Evolutionary conservation across 2,329 filamentous ascomycete genomes (phyloP).

Genomic region (Botrytis tulipae): DNA sequence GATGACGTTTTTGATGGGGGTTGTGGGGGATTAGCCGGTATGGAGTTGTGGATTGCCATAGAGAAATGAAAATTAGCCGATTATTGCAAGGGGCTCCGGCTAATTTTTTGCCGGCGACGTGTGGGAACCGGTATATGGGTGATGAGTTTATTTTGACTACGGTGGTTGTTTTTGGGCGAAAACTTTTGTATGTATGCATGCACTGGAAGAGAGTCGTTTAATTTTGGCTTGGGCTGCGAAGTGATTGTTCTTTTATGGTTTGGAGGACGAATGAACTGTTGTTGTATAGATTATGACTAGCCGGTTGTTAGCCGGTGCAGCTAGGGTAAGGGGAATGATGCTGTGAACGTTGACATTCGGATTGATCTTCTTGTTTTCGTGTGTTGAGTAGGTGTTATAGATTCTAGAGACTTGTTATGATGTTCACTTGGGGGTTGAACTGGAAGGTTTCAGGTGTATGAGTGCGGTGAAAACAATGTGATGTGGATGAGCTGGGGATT

Average conservation of each 20-base stretch:
- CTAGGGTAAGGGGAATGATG: background rate
- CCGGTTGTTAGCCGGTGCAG: background rate
- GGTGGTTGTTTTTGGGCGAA: background rate
- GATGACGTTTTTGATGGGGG: background rate
- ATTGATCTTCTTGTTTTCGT: background rate
- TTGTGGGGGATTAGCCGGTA: constrained; percentile 6
- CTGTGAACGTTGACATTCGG: background rate
- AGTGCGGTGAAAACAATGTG: background rate
- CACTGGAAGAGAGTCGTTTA: background rate
- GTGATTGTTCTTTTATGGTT: background rate
- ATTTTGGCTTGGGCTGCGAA: background rate
- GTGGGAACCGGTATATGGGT: background rate
- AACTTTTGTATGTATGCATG: background rate
- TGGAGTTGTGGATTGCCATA: background rate
- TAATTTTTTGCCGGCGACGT: background rate
- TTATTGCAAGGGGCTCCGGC: background rate
- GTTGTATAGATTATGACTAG: background rate
- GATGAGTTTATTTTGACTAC: background rate
- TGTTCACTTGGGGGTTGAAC: background rate
- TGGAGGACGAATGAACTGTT: background rate
- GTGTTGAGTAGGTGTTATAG: background rate
- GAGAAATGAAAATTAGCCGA: constrained; percentile 7
- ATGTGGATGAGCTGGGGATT: background rate
- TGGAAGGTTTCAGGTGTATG: background rate
- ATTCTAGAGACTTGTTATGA: background rate